A percentile compares a stretch with the other conserved stretches of the same genome.
phyloP scores from a whole-genome alignment of 1,284 basidiomycete species.

The Peniophora sp. region DNA sequence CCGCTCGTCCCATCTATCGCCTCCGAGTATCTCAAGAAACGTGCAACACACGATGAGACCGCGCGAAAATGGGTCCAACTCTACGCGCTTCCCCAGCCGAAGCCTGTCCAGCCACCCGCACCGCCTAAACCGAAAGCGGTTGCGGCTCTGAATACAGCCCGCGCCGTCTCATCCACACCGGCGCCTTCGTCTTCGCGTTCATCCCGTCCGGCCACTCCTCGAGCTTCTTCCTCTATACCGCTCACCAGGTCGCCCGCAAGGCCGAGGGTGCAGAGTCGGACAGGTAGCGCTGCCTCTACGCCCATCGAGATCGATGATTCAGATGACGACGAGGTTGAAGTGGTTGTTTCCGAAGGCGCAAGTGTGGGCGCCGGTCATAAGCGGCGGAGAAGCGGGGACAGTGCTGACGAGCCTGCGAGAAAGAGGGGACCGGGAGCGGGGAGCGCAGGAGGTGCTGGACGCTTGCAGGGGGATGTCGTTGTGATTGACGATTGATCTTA shows the following conservation, averaged over 20 bases:
- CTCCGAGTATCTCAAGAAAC: constrained; percentile 56
- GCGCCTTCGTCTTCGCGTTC: constrained; percentile 1
- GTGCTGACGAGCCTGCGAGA: too few relatives aligned
- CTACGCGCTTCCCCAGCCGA: constrained; percentile 45
- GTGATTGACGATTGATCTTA: too few relatives aligned
- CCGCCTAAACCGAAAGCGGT: background rate
- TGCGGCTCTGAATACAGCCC: background rate
- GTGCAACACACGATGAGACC: constrained; percentile 54
- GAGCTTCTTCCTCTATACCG: constrained; percentile 12
- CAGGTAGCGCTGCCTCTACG: constrained; percentile 12
- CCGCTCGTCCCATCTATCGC: constrained; percentile 63
- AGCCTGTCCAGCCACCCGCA: constrained; percentile 9
- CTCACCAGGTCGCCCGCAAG: constrained; percentile 5
- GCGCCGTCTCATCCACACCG: constrained; percentile 1
- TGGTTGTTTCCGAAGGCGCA: background rate
- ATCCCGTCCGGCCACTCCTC: constrained; percentile 25
- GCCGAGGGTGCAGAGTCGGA: too few relatives aligned
- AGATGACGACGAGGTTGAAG: constrained; percentile 29
- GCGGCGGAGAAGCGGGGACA: too few relatives aligned
- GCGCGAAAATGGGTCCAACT: constrained; percentile 57
- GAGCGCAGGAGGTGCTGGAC: too few relatives aligned
- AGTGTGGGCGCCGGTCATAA: too few relatives aligned
- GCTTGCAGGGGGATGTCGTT: too few relatives aligned
- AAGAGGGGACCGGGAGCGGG: too few relatives aligned
- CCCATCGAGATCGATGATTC: constrained; percentile 44